phyloP scores from a whole-genome alignment of 768 basidiomycete genomes.

The Mycena chlorophos region DNA sequence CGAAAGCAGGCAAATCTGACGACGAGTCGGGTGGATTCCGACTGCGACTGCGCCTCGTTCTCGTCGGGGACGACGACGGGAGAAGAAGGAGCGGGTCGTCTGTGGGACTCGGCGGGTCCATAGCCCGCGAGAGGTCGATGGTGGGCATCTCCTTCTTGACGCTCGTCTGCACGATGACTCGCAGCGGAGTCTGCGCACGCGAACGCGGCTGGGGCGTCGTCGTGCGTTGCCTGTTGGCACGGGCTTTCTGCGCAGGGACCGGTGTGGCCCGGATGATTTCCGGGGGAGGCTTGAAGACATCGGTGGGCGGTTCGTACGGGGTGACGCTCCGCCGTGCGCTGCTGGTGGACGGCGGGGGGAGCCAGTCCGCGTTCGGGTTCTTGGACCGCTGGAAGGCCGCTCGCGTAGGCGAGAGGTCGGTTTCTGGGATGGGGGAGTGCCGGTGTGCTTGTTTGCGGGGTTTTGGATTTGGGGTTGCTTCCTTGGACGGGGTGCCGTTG shows the following conservation, averaged over 20 bases:
- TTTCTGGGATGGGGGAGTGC: constrained; percentile 21
- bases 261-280: constrained; percentile 46
- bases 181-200: constrained; percentile 13
- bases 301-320: constrained; percentile 67
- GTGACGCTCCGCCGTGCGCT: constrained; percentile 46
- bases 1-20: constrained; percentile 5
- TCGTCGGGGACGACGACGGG: constrained; percentile 31
- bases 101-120: constrained; percentile 71
- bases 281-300: constrained; percentile 72
- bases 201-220: constrained; percentile 1
- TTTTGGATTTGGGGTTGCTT: constrained; percentile 62
- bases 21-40: background rate
- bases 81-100: constrained; percentile 72
- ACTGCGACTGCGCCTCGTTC: constrained; percentile 19
- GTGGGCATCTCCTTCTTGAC: constrained; percentile 70
- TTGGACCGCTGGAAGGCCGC: background rate
- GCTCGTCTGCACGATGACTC: constrained; percentile 17
- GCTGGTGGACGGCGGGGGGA: constrained; percentile 38
- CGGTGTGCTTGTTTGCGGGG: constrained; percentile 45
- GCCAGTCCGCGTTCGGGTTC: constrained; percentile 51
- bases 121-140: constrained; percentile 55
- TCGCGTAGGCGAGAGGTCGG: background rate
- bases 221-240: constrained; percentile 5
- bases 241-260: constrained; percentile 8
- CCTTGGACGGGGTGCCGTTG: constrained; percentile 27